Evolutionary conservation across 306 rosid species (phyloP), one percentile per base, ranked within the genome.

Genomic region (Chamaecrista fasciculata): DNA sequence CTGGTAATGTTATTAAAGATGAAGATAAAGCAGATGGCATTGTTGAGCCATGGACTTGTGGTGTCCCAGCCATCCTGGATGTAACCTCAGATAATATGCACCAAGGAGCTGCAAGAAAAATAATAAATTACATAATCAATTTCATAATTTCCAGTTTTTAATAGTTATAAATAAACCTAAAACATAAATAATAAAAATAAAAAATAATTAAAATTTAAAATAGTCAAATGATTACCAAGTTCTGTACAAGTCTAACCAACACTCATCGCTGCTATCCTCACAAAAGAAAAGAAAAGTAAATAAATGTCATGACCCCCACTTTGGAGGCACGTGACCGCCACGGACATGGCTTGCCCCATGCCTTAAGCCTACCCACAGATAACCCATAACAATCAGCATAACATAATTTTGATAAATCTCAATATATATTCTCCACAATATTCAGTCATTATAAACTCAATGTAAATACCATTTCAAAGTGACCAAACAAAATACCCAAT

Each of bases 51-150:
- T 76, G 87, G 60, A 71, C 69, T 56, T 67, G 19, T 34, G 69
- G 50, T 70, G 74, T 74, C 64, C 84, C 91, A 61, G 79, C 77
- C 97, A 94, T 84, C 79, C 70, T 83, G 70, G 56, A 40, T 67
- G 40, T 69, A 76, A 63, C 20, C 58, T 16, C 64, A 67, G 49
- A 48, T 37, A n/a, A 44, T 3, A 44, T n/a, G 42, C 56, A 44
- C 53, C 43, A n/a, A 44, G 19, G 31, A 46, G 10, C 56, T 11
- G 46, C 52, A 49, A 6, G 18, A 12, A 11, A 37, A 19, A 31
- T n/a, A 70, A 12, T 1, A 11, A 16, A 59, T 43, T 48, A 57
- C 52, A 77, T 24, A 26, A 18, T 47, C 69, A 19, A 63, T 55
- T 62, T 40, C 37, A 20, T 25, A 36, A 26, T 50, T 34, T 50